Conservation (phyloP, 371 early-diverging fungal genomes). For the Choanephora cucurbitarum region DNA sequence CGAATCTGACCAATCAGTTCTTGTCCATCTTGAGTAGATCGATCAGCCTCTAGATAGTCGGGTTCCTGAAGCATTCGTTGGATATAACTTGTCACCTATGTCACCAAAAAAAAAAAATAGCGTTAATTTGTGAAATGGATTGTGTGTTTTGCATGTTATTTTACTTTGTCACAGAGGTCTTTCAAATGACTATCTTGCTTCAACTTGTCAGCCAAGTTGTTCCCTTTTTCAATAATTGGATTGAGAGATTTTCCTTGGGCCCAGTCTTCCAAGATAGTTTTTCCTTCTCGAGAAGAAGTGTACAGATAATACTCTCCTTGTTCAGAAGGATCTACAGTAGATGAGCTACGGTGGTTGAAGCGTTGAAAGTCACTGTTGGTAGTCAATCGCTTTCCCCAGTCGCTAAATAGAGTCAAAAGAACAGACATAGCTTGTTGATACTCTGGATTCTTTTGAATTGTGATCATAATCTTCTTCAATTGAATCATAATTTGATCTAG, state of each 20-base stretch:
- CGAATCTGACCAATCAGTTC: conserved; percentile 16
- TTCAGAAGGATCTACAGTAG: conserved; percentile 4
- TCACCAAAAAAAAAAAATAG: not conserved
- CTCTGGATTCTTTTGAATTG: conserved; percentile 39
- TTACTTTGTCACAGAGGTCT: conserved; percentile 29
- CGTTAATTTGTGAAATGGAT: conserved; percentile 3
- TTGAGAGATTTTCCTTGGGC: conserved; percentile 52
- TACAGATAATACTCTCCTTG: conserved; percentile 11
- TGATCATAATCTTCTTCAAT: conserved; percentile 8
- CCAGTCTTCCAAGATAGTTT: conserved; percentile 56
- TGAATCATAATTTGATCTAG: not conserved
- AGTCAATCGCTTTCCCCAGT: conserved; percentile 33
- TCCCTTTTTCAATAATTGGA: conserved; percentile 17
- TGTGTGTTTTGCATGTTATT: no score
- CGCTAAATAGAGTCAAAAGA: conserved; percentile 27
- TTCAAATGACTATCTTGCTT: conserved; percentile 17
- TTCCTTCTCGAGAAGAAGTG: conserved; percentile 32
- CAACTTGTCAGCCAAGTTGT: not conserved
- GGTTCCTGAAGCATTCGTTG: conserved; percentile 33
- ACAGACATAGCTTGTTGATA: conserved; percentile 46
- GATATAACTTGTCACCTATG: conserved; percentile 32
- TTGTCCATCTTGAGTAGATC: conserved; percentile 35
- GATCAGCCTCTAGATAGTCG: conserved; percentile 22
- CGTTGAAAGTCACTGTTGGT: not conserved
- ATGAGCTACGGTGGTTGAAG: conserved; percentile 11